Conservation (phyloP, 805 yeast species). For the Pichia paraexigua region DNA sequence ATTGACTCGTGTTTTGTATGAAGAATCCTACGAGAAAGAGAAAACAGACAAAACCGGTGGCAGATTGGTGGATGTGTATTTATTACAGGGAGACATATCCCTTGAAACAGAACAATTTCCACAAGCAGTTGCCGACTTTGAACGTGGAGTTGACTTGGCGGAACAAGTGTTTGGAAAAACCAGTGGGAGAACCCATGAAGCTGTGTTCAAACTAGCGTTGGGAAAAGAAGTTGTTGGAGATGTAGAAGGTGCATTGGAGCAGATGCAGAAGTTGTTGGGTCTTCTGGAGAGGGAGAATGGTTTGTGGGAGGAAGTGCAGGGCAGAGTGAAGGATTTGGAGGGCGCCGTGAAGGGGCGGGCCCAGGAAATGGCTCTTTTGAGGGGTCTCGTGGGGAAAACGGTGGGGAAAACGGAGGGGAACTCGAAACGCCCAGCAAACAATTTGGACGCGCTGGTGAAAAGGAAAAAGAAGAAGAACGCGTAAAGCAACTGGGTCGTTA, state of each 20-base stretch:
- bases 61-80: constrained; percentile 60
- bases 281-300: constrained; percentile 27
- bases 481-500: constrained; percentile 28
- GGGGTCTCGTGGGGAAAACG: not conserved
- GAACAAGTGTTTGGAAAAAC: constrained; percentile 41
- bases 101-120: constrained; percentile 81
- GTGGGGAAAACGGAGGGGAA: not conserved
- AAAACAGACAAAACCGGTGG: not conserved
- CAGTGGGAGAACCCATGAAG: constrained; percentile 61
- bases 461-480: not conserved
- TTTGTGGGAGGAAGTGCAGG: constrained; percentile 13
- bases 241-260: constrained; percentile 38
- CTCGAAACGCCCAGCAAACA: not conserved
- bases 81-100: constrained; percentile 81
- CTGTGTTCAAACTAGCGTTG: constrained; percentile 71
- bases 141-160: constrained; percentile 47
- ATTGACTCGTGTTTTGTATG: constrained; percentile 51
- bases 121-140: constrained; percentile 69
- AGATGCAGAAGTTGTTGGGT: constrained; percentile 24
- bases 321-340: not conserved
- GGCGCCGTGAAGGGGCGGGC: not conserved
- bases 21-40: constrained; percentile 4
- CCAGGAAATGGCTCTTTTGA: not conserved
- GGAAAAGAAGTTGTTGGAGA: constrained; percentile 62
- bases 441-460: not conserved